A percentile compares a stretch with the other conserved stretches of the same genome.
These are phyloP conservation scores for Calonectria pauciramosa DNA, from an alignment of 2,329 filamentous ascomycete species.

Conservation along the genomic window DNA sequence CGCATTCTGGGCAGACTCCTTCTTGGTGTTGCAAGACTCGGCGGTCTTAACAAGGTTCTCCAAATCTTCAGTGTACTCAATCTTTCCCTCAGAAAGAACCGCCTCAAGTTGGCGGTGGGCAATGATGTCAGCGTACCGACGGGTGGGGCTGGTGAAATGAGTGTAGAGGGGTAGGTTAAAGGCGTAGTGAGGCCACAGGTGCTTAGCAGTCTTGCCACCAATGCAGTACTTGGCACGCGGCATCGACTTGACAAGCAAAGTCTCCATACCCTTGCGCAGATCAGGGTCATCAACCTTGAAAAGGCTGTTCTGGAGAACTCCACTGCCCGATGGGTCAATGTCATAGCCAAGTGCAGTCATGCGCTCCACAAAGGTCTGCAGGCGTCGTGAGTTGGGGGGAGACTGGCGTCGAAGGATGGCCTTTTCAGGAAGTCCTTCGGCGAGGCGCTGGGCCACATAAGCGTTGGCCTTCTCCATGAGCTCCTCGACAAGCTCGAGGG, in stretches of 20 bases:
- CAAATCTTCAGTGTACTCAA: conserved; percentile 90
- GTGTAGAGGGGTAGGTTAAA: conserved; percentile 95
- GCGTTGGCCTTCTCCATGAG: conserved; percentile 93
- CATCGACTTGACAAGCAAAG: conserved; percentile 94
- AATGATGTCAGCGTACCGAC: conserved; percentile 94
- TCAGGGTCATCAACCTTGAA: conserved; percentile 93
- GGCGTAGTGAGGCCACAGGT: conserved; percentile 88
- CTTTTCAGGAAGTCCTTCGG: conserved; percentile 86
- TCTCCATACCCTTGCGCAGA: conserved; percentile 98
- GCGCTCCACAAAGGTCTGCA: conserved; percentile 91
- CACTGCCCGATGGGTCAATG: conserved; percentile 90
- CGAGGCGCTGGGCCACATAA: conserved; percentile 88
- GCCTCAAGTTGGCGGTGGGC: conserved; percentile 96
- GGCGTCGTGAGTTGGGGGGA: conserved; percentile 86
- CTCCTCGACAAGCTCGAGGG: conserved; percentile 95
- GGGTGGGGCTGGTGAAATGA: conserved; percentile 95
- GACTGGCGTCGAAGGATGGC: conserved; percentile 90
- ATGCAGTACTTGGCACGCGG: conserved; percentile 96
- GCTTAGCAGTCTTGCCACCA: conserved; percentile 81
- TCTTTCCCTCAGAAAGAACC: conserved; percentile 82
- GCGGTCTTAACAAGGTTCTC: conserved; percentile 92
- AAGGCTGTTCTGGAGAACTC: conserved; percentile 91
- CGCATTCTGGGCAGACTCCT: conserved; percentile 96
- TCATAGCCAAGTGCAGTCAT: conserved; percentile 94
- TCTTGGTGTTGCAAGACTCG: conserved; percentile 98